Base-by-base conservation (phyloP, 2,329 filamentous ascomycete species). In the Pseudogymnoascus sp. region DNA sequence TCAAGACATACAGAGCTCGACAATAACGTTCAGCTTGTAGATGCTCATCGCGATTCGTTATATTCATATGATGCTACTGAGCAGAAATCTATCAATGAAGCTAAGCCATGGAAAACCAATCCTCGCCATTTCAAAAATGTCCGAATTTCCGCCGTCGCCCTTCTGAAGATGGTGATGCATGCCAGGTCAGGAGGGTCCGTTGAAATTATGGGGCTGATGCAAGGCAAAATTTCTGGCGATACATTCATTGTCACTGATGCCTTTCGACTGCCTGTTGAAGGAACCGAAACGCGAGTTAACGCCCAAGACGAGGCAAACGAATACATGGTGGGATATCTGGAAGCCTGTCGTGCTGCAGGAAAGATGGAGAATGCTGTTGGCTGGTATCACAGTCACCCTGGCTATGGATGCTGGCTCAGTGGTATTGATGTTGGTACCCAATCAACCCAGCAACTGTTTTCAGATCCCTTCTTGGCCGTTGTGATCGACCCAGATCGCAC, bases 81-180 rank as follows among this genome's bases (percentile, higher is more conserved):
- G 46, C 89, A 95, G 71, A 89, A 89, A 72, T 78, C 81, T 38
- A 83, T 89, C 68, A 82, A 82, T 66, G 77, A 82, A 10, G 79
- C 82, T 22, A 84, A 84, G 62, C 92, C 93, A 65, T 98, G 95
- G 95, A 79, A 79, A 60, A 80, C 79, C 56, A 87, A 97, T 72
- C 88, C 89, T 0, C 83, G 91, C 75, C 88, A 97, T 81, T 99
- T 98, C 84, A 96, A 93, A 75, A 84, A 89, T 62, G 91, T 98
- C 56, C 91, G 93, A 71, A 93, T 99, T 77, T 96, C 91, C 61
- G 92, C 95, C 64, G 88, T 96, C 11, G 95, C 95, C 4, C 84
- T 99, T 64, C 85, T 98, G 70, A 99, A 99, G 79, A 99, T 99
- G 95, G 91, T 96, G 67, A 98, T 97, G 90, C 95, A 99, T 75